Evolutionary conservation across 805 yeast species (phyloP).

Genomic region (Vanderwaltozyma yarrowii): DNA sequence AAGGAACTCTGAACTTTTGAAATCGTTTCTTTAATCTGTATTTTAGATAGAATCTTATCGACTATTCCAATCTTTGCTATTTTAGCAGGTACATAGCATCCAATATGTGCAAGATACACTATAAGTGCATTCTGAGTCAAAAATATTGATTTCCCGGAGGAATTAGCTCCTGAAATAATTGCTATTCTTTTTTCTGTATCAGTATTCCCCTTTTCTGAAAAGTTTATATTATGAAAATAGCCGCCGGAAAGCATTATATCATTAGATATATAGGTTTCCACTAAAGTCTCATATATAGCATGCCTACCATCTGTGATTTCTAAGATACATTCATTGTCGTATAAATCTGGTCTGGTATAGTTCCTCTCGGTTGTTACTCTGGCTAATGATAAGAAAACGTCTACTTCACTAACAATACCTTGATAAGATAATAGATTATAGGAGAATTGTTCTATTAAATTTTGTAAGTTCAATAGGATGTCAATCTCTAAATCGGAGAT

Average conservation of each 20-base stretch:
- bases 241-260: slow-evolving; percentile 27
- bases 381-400: slow-evolving; percentile 31
- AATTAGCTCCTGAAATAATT: slow-evolving; percentile 41
- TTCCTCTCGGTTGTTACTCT: slow-evolving; percentile 17
- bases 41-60: slow-evolving; percentile 39
- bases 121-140: slow-evolving; percentile 40
- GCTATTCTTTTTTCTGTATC: slow-evolving; percentile 21
- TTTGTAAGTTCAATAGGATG: slow-evolving; percentile 27
- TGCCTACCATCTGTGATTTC: slow-evolving; percentile 36
- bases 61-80: slow-evolving; percentile 37
- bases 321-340: slow-evolving; percentile 16
- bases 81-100: slow-evolving; percentile 44
- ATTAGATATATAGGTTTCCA: slow-evolving; percentile 35
- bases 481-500: slow-evolving; percentile 36
- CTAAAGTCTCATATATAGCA: slow-evolving; percentile 35
- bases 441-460: slow-evolving; percentile 9
- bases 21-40: slow-evolving; percentile 33
- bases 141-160: slow-evolving; percentile 44
- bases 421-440: slow-evolving; percentile 12
- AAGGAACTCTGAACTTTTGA: slow-evolving; percentile 39
- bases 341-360: slow-evolving; percentile 29
- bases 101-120: slow-evolving; percentile 42
- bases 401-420: slow-evolving; percentile 28
- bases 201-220: slow-evolving; percentile 5
- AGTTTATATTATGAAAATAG: not conserved